Conservation (phyloP, 2,329 filamentous ascomycete species). For the Blastomyces gilchristii region DNA sequence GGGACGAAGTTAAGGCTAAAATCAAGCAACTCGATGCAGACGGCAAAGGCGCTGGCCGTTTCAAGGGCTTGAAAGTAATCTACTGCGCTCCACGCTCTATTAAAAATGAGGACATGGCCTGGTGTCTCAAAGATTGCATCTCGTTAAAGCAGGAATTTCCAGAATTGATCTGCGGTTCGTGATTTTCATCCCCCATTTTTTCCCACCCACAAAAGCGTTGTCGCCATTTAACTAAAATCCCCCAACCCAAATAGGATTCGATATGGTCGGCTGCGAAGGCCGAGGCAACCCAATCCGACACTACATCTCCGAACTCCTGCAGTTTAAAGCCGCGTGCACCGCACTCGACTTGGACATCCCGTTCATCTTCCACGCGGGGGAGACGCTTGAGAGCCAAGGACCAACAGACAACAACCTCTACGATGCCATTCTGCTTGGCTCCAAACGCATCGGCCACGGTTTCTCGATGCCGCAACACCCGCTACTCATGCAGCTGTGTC, state of each 20-base stretch:
- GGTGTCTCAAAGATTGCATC: conserved; percentile 9
- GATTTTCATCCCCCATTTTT: neutral
- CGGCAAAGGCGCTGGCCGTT: neutral
- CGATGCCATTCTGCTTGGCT: conserved; percentile 77
- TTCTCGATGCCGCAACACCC: conserved; percentile 89
- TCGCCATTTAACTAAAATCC: neutral
- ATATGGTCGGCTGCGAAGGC: conserved; percentile 83
- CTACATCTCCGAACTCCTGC: conserved; percentile 75
- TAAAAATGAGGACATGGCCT: conserved; percentile 6
- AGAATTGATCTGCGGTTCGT: conserved; percentile 9
- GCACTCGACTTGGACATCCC: conserved; percentile 71
- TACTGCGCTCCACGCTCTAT: conserved; percentile 7
- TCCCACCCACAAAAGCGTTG: neutral
- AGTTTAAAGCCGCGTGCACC: conserved; percentile 80
- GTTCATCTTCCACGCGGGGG: conserved; percentile 93
- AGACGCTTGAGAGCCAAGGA: conserved; percentile 70
- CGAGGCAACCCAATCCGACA: conserved; percentile 63
- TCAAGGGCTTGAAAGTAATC: conserved; percentile 7
- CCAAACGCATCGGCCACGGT: conserved; percentile 78
- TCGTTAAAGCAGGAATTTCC: conserved; percentile 5
- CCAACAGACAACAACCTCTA: conserved; percentile 75
- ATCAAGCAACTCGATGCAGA: neutral
- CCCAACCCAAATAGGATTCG: conserved; percentile 52
- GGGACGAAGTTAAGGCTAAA: neutral
- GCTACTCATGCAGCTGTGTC: conserved; percentile 75